Evolutionary conservation across 805 yeast genomes (phyloP).

Genomic region (Yarrowia osloensis): DNA sequence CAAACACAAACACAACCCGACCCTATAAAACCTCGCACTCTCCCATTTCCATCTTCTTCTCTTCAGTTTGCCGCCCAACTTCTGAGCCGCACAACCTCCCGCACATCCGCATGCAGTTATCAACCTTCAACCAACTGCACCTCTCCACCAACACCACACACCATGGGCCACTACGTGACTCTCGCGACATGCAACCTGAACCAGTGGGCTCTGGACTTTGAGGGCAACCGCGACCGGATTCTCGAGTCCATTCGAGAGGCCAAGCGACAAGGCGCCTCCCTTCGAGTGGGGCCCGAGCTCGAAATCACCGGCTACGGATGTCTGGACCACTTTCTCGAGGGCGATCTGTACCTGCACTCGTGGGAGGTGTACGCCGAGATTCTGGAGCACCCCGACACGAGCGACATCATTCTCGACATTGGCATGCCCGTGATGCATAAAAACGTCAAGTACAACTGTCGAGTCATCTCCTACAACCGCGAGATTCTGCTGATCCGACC

Average conservation of each 20-base stretch:
- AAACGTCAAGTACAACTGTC: conserved; percentile 86
- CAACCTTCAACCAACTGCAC: neutral
- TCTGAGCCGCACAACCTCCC: conserved; percentile 12
- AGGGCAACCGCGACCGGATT: conserved; percentile 93
- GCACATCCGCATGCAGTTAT: neutral
- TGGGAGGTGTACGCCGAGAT: conserved; percentile 94
- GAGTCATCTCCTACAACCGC: conserved; percentile 78
- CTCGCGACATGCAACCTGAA: conserved; percentile 92
- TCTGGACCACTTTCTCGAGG: conserved; percentile 85
- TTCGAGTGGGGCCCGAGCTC: conserved; percentile 96
- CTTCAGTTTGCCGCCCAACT: neutral
- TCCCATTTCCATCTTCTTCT: neutral
- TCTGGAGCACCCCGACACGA: conserved; percentile 63
- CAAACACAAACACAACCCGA: too few relatives aligned
- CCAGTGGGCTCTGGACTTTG: conserved; percentile 99
- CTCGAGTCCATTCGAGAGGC: conserved; percentile 77
- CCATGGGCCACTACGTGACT: conserved; percentile 85
- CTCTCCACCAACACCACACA: neutral
- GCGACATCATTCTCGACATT: conserved; percentile 79
- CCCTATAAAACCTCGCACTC: neutral
- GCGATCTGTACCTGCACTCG: conserved; percentile 82
- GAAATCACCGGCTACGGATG: conserved; percentile 84
- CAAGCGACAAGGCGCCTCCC: conserved; percentile 68
- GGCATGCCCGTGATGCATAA: conserved; percentile 94
- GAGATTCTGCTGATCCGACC: conserved; percentile 85